Conservation (phyloP, 371 early-diverging fungal genomes). For the Mortierella sp. region DNA sequence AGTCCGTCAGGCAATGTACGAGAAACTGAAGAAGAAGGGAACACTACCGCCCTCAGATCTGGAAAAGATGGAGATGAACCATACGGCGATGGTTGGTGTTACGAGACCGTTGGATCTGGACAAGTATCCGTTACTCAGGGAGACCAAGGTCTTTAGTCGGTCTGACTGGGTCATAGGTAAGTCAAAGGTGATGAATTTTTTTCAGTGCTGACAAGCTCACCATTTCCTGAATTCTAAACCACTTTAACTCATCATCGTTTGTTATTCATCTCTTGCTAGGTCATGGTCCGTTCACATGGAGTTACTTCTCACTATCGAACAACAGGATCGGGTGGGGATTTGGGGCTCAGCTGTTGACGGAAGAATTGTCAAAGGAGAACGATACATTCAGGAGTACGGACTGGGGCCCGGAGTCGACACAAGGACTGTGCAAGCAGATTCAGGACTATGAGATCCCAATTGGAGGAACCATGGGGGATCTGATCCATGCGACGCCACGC, state of each 20-base stretch:
- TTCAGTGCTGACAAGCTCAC: no score
- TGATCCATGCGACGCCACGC: conserved; percentile 17
- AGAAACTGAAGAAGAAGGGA: not conserved
- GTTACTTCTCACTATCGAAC: not conserved
- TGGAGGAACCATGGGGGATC: conserved; percentile 31
- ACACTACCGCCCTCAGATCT: conserved; percentile 3
- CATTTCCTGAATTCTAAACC: no score
- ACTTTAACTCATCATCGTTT: not conserved
- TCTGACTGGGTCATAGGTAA: conserved; percentile 13
- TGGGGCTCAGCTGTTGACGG: not conserved
- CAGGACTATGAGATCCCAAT: conserved; percentile 17
- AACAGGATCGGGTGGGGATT: conserved; percentile 4
- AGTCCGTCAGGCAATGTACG: conserved; percentile 1
- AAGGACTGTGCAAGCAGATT: not conserved
- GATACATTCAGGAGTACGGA: not conserved
- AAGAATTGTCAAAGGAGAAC: not conserved
- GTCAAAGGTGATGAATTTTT: not conserved
- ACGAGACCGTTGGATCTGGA: conserved; percentile 21
- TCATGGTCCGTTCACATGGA: not conserved
- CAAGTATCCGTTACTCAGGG: conserved; percentile 8
- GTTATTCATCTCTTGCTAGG: not conserved
- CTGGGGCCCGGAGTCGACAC: not conserved
- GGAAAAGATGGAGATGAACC: not conserved
- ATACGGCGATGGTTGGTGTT: conserved; percentile 5
- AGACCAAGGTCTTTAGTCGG: not conserved